Evolutionary conservation across 768 basidiomycete species (phyloP).

Genomic region (Tulasnella sp.): DNA sequence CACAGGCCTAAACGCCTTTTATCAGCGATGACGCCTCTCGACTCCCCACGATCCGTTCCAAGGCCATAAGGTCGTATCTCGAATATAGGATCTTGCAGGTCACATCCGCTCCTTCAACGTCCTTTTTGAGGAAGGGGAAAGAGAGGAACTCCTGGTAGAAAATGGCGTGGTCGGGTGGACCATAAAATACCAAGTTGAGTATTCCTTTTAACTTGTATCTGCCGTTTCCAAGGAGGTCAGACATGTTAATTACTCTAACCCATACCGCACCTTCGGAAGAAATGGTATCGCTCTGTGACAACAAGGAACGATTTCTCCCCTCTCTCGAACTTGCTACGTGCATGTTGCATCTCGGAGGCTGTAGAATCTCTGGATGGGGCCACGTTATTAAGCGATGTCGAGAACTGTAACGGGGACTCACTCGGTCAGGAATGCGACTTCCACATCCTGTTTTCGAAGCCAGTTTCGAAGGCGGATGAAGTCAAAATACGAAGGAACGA

Average conservation of each 20-base stretch:
- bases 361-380: slow-evolving; percentile 59
- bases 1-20: background rate
- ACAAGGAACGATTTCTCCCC: slow-evolving; percentile 78
- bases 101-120: slow-evolving; percentile 79
- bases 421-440: slow-evolving; percentile 84
- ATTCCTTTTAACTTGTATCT: slow-evolving; percentile 91
- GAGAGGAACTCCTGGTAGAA: slow-evolving; percentile 86
- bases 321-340: slow-evolving; percentile 82
- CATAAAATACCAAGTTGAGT: slow-evolving; percentile 87
- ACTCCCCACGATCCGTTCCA: slow-evolving; percentile 72
- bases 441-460: slow-evolving; percentile 63
- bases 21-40: slow-evolving; percentile 31
- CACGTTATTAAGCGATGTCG: background rate
- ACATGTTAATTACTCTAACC: background rate
- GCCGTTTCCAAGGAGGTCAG: slow-evolving; percentile 5
- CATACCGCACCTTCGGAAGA: slow-evolving; percentile 61
- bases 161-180: slow-evolving; percentile 76
- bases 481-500: slow-evolving; percentile 92
- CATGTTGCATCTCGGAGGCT: slow-evolving; percentile 87
- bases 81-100: slow-evolving; percentile 69
- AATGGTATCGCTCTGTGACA: slow-evolving; percentile 96
- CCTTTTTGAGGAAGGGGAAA: slow-evolving; percentile 83
- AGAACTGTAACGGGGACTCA: slow-evolving; percentile 29
- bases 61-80: slow-evolving; percentile 74
- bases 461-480: slow-evolving; percentile 85